Evolutionary conservation across 1,284 basidiomycete genomes (phyloP).

Genomic region (Mycena citricolor): DNA sequence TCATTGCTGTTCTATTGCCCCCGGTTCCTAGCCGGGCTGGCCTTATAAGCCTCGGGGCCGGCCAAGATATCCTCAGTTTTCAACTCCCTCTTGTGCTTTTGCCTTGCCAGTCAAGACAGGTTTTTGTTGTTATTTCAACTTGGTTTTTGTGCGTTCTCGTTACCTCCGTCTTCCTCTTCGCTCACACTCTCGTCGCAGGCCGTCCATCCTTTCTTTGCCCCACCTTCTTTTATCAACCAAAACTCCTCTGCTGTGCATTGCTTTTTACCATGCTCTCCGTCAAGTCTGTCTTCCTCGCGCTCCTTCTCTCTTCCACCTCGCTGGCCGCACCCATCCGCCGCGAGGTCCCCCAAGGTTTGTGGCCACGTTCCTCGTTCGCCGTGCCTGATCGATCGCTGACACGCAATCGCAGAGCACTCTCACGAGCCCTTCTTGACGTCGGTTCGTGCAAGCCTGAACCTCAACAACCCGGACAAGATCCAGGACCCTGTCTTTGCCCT

Average conservation of each 20-base stretch:
- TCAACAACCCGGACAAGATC: constrained; percentile 59
- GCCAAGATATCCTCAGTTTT: constrained; percentile 18
- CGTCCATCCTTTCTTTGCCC: constrained; percentile 23
- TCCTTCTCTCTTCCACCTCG: constrained; percentile 38
- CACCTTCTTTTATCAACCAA: constrained; percentile 27
- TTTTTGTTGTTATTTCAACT: constrained; percentile 42
- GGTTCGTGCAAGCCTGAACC: constrained; percentile 44
- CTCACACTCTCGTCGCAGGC: constrained; percentile 19
- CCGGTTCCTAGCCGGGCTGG: constrained; percentile 20
- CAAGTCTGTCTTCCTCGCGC: constrained; percentile 40
- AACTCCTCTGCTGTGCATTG: constrained; percentile 20
- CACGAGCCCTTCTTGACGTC: constrained; percentile 56
- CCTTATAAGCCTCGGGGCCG: constrained; percentile 13
- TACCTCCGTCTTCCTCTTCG: constrained; percentile 19
- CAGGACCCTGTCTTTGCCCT: constrained; percentile 62
- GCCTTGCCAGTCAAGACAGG: constrained; percentile 55
- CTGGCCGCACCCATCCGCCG: constrained; percentile 49
- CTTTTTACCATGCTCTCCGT: constrained; percentile 40
- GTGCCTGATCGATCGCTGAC: background rate
- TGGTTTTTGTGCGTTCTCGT: constrained; percentile 26
- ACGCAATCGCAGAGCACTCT: constrained; percentile 47
- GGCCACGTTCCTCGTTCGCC: constrained; percentile 4
- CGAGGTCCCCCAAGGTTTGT: constrained; percentile 66
- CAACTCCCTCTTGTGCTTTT: constrained; percentile 36
- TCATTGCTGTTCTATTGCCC: constrained; percentile 1